Conservation (phyloP, 495 filamentous ascomycete species). For the Emericellopsis terricola region DNA sequence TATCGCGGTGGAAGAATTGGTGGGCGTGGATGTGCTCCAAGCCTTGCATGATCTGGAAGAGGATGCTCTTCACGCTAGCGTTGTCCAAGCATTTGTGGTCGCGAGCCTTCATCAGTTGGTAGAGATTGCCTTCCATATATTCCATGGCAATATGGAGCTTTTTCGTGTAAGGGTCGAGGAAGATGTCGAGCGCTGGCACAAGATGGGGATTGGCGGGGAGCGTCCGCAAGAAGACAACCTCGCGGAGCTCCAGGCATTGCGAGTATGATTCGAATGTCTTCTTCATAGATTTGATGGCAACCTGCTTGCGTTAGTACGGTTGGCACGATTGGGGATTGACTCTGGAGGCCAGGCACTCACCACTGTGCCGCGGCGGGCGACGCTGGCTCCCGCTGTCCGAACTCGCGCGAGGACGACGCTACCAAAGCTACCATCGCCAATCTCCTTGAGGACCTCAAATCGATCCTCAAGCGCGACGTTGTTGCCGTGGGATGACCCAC, state of each 20-base stretch:
- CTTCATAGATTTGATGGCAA: constrained; percentile 99
- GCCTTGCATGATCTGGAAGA: constrained; percentile 91
- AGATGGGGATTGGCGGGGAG: constrained; percentile 78
- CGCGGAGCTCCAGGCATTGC: constrained; percentile 79
- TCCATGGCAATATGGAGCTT: constrained; percentile 99
- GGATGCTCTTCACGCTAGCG: constrained; percentile 87
- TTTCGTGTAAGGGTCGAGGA: constrained; percentile 86
- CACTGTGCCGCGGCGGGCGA: constrained; percentile 81
- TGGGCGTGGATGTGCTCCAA: constrained; percentile 95
- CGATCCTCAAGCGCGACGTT: constrained; percentile 52
- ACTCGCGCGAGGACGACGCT: constrained; percentile 87
- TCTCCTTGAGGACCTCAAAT: constrained; percentile 94
- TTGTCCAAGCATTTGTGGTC: constrained; percentile 88
- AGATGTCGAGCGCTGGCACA: constrained; percentile 95
- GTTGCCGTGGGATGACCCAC: constrained; percentile 29
- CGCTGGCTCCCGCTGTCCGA: constrained; percentile 69
- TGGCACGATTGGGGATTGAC: constrained; percentile 2
- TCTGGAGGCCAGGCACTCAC: constrained; percentile 38
- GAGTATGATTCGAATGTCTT: constrained; percentile 90
- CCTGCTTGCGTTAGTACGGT: constrained; percentile 29
- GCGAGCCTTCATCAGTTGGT: constrained; percentile 95
- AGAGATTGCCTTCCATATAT: constrained; percentile 98
- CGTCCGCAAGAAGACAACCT: constrained; percentile 89
- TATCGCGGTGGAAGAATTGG: constrained; percentile 96
- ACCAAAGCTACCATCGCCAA: constrained; percentile 97